Base-by-base conservation (phyloP, 257 asterid genomes). In the Henckelia pumila region DNA sequence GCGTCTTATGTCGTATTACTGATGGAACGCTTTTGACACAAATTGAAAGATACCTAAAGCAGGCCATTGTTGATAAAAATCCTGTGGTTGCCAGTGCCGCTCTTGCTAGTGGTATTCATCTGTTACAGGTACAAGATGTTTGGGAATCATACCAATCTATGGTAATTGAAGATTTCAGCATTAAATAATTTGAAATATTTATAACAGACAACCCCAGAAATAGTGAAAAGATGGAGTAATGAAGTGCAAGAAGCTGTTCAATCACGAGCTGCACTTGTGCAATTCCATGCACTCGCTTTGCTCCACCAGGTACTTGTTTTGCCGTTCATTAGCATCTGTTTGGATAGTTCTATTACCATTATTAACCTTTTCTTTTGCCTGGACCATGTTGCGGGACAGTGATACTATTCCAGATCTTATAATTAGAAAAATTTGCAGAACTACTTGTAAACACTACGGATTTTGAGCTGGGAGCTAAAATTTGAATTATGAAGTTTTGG, bases 161-260 rank as follows among this genome's bases (percentile, higher is more conserved):
- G 8, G 24, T 73, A 62, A 28, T 64, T 76, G 73, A 44, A 55
- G 35, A 47, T 47, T 47, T 35, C 65, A 61, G 53, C 32, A 33
- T 63, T 62, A 47, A 61, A 61, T 57, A 53, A 40, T 25, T 64
- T 19, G 52, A 75, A 57, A 58, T 60, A 56, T 66, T 60, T 26
- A 59, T 70, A 50, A 62, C 89, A 92, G 98, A 85, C 96, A 73
- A 89, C 77, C 65, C 96, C 96, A 13, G 96, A 92, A 75, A 89
- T 92, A 65, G 98, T 92, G 69, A 92, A 87, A 70, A 89, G 98
- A 78, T 92, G 98, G 98, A 92, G 96, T 80, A 92, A 92, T 72
- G 98, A 92, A 81, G 98, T 92, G 53, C 98, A 92, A 74, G 98
- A 92, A 82, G 98, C 98, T 59, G 92, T 92, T 65, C 98, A 92